Base-by-base conservation (phyloP, 192 early-diverging fungal genomes). In the Entomortierella lignicola region DNA sequence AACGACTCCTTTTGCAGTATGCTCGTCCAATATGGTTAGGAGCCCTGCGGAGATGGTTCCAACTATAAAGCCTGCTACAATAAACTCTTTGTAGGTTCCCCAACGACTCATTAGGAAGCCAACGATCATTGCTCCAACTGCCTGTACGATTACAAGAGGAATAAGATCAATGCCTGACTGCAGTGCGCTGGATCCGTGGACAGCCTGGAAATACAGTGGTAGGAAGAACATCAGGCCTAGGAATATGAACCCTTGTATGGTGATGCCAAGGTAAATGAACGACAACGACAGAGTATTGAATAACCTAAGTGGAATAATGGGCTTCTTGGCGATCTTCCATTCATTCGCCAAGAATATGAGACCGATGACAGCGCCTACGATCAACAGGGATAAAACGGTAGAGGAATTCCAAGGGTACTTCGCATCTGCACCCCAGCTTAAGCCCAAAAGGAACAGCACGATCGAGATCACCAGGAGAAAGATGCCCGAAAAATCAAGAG, bases 161-260 rank as follows among this genome's bases (percentile, higher is more conserved):
- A 96, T 77, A 52, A 88, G 69, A 21, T 89, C 81, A 30, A 94
- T 51, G 21, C 95, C 93, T 8, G 93, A 87, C 12, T 82, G 69
- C 12, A 91, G 92, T 0, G 93, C 90, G 26, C 81, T 67, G 42
- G 91, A 85, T 47, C 86, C 89, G 50, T 88, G 81, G 11, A 94
- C 91, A 42, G 95, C 82, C 73, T 94, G 88, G 70, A 94, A 94
- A 82, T 90, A 95, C 37, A 88, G 53, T 47, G 91, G 89, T 26
- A 91, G 66, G 81, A 93, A 95, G 69, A 88, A 94, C 11, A 90
- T 81, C 8, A 88, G 69, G 1, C 80, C 83, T 59, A 85, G 85
- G 11, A 86, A 88, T 1, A 84, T 81, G 13, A 88, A 85, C 18
- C 89, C 85, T 41, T 83, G 85, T 61, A 92, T 89, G 32, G 89